phyloP scores from a whole-genome alignment of 768 basidiomycete species.

The Steccherinum ochraceum region DNA sequence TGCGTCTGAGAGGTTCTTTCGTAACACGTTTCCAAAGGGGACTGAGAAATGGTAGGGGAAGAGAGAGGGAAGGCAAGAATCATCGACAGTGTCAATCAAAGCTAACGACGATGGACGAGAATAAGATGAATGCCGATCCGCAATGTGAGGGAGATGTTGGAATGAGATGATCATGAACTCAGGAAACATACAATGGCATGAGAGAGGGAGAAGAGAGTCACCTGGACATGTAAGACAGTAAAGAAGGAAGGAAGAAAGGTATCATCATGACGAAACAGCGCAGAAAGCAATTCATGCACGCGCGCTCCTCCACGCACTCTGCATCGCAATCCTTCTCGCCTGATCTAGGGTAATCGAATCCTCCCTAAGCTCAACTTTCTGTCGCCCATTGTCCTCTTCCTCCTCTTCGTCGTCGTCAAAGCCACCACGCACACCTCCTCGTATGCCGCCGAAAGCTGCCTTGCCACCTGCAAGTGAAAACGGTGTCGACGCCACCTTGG shows the following conservation, averaged over 20 bases:
- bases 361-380: conserved; percentile 72
- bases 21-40: background rate
- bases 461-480: conserved; percentile 74
- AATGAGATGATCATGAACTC: background rate
- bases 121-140: background rate
- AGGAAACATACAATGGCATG: background rate
- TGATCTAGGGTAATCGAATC: conserved; percentile 91
- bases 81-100: background rate
- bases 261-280: background rate
- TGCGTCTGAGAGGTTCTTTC: background rate
- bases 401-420: conserved; percentile 48
- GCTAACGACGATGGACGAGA: background rate
- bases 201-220: background rate
- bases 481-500: conserved; percentile 75
- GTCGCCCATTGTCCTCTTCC: conserved; percentile 48
- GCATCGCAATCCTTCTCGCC: conserved; percentile 83
- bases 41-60: background rate
- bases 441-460: conserved; percentile 80
- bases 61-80: no score
- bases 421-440: conserved; percentile 29
- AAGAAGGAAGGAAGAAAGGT: background rate
- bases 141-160: background rate
- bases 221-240: no score
- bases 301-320: conserved; percentile 80
- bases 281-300: conserved; percentile 34